Evolutionary conservation across 179 eudicot genomes (phyloP).

Genomic region (Spergularia azorica): DNA sequence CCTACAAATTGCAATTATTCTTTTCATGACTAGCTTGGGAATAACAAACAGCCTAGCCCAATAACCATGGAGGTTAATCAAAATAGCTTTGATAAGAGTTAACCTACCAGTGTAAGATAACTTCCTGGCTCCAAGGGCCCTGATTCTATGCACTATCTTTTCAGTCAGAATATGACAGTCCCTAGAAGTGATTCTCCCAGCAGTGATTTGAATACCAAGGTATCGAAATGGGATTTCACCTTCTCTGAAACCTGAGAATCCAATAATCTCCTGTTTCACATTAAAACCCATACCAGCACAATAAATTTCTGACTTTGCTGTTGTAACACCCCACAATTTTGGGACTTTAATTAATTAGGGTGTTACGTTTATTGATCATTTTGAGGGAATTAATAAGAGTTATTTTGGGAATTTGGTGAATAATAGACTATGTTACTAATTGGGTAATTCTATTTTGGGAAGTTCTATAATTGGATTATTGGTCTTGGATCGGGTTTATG

Average conservation of each 20-base stretch:
- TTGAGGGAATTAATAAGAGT: too few species aligned
- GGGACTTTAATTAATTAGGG: too few species aligned
- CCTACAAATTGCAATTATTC: background rate
- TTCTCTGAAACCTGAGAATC: too few species aligned
- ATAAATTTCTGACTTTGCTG: background rate
- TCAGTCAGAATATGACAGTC: background rate
- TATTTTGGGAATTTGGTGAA: too few species aligned
- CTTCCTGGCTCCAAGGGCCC: background rate
- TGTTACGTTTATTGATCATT: too few species aligned
- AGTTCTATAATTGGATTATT: too few species aligned
- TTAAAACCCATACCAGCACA: background rate
- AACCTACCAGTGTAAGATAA: background rate
- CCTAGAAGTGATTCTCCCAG: background rate
- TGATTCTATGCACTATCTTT: background rate
- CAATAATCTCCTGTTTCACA: background rate
- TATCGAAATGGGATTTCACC: too few species aligned
- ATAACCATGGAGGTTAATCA: background rate
- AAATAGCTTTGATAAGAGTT: background rate
- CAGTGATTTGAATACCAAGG: too few species aligned
- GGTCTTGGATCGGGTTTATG: too few species aligned
- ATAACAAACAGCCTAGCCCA: background rate
- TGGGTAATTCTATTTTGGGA: too few species aligned
- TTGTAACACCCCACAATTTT: too few species aligned
- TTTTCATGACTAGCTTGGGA: background rate
- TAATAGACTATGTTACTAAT: too few species aligned